Conservation (phyloP, 345 rosid genomes). For the Eucalyptus curtisii region DNA sequence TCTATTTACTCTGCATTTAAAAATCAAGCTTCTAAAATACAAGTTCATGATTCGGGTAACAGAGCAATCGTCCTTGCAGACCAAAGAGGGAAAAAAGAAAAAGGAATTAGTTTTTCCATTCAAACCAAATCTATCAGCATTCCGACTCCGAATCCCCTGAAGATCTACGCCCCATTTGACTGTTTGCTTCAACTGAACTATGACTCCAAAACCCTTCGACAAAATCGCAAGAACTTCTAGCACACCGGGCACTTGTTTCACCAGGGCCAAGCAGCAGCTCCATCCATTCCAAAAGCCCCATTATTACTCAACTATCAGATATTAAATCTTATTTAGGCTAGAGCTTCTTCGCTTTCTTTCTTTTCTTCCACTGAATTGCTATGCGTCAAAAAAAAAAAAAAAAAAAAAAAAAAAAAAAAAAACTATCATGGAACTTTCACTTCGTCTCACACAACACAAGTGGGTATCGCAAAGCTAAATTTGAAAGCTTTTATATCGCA, state of each 20-base stretch:
- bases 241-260: accelerated
- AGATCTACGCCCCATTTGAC: not conserved
- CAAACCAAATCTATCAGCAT: not conserved
- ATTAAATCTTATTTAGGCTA: not conserved
- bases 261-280: not conserved
- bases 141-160: not conserved
- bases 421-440: not conserved
- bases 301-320: not conserved
- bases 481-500: not conserved
- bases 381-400: not conserved
- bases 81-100: not conserved
- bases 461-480: not conserved
- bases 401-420: not conserved
- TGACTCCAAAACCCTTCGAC: not conserved
- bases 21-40: not conserved
- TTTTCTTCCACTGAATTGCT: not conserved
- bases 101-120: not conserved
- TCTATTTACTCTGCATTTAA: not conserved
- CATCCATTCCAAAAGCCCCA: not conserved
- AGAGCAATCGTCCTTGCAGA: no score
- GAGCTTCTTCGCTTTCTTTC: not conserved
- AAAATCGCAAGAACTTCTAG: not conserved
- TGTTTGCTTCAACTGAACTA: not conserved
- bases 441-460: not conserved
- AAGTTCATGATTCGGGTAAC: not conserved